Base-by-base conservation (phyloP, 345 rosid genomes). In the Lepidium africanum region DNA sequence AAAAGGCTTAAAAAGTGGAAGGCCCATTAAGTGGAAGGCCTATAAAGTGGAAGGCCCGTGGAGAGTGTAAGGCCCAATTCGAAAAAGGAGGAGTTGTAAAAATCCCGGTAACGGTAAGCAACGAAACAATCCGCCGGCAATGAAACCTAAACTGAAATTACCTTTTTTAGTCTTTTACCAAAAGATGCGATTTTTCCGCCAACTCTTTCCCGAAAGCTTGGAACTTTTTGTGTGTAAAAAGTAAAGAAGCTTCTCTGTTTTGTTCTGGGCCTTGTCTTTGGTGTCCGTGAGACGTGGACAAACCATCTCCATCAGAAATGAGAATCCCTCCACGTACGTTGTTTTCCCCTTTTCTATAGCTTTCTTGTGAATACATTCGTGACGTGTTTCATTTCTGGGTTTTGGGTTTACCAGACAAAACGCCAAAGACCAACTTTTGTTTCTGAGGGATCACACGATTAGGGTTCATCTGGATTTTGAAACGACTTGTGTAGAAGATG, bases 251-350 rank as follows among this genome's bases (percentile, higher is more conserved):
- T 10, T 40, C 33, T 67, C 36, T 67, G 73, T 74, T 67, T 53
- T 10, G 33, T 74, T 69, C 33, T 55, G 38, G 16, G 56, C 74
- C 70, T 63, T 56, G 74, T 49, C 64, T 74, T 67, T 74, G 8
- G 41, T 13, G 10, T 21, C 78, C 69, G 37, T 13, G 42, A 63
- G 78, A 75, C 71, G 78, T 75, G 75, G 78, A 75, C 70, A 55
- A 75, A 8, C 41, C 33, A 69, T 75, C 74, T 16, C 78, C 78
- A 69, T 54, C 70, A 69, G 41, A 32, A 33, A 46, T 54, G 51
- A 49, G 17, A 75, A 63, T 5, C 47, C 38, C 69, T 41, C 52
- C 78, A 62, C 78, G 66, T 48, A 38, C 43, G 6, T 51, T 46
- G 37, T 59, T 67, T 12, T 4, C 12, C 36, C 42, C 14, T 45